phyloP scores from a whole-genome alignment of 306 rosid species.

The Mimosa pudica region DNA sequence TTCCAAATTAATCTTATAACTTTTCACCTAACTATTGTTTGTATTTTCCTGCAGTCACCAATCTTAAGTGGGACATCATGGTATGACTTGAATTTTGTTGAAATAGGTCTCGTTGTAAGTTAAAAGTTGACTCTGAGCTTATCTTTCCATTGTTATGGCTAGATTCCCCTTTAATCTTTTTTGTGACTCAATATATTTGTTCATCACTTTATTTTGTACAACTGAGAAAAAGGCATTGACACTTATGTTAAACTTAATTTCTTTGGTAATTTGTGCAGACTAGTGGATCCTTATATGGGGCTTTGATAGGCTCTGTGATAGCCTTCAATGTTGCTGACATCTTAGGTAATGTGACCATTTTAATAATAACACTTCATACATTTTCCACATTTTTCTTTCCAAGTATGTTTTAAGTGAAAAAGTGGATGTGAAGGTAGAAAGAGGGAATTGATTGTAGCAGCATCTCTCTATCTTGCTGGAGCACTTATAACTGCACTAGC shows the following conservation, averaged over 20 bases:
- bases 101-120: slow-evolving; percentile 91
- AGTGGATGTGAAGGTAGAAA: slow-evolving; percentile 65
- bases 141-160: slow-evolving; percentile 25
- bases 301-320: slow-evolving; percentile 82
- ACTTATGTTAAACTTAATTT: slow-evolving; percentile 19
- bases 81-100: slow-evolving; percentile 72
- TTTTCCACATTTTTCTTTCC: slow-evolving; percentile 32
- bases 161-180: slow-evolving; percentile 12
- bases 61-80: slow-evolving; percentile 81
- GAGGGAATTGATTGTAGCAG: slow-evolving; percentile 75
- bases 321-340: slow-evolving; percentile 87
- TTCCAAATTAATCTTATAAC: slow-evolving; percentile 14
- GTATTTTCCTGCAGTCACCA: slow-evolving; percentile 61
- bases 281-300: slow-evolving; percentile 96
- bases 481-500: slow-evolving; percentile 75
- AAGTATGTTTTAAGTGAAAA: slow-evolving; percentile 35
- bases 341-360: slow-evolving; percentile 57
- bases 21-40: not conserved
- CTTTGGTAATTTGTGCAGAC: slow-evolving; percentile 66
- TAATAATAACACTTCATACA: slow-evolving; percentile 12
- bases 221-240: slow-evolving; percentile 14
- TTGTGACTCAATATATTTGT: not conserved
- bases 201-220: slow-evolving; percentile 18
- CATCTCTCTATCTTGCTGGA: slow-evolving; percentile 75
- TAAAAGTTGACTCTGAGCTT: slow-evolving; percentile 16